phyloP scores from a whole-genome alignment of 441 rosid genomes.

The Arabidopsis lyrata region DNA sequence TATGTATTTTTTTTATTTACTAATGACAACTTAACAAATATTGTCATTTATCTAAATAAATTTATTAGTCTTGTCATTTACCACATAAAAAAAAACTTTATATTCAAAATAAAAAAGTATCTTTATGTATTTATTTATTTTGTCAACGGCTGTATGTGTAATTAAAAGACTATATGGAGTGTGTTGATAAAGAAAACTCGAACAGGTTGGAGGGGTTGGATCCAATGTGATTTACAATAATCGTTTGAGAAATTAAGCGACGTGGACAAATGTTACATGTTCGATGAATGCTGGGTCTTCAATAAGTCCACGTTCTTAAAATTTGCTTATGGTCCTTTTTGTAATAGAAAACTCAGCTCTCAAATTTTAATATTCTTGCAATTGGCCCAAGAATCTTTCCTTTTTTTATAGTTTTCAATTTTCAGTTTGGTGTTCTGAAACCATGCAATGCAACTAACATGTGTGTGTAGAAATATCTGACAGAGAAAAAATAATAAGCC shows the following conservation, averaged over 20 bases:
- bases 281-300: background rate
- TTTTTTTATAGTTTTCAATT: background rate
- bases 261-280: background rate
- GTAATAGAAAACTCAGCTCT: background rate
- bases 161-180: too few species aligned
- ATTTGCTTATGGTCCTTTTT: background rate
- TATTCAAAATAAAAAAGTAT: too few species aligned
- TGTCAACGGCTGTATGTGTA: background rate
- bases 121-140: too few species aligned
- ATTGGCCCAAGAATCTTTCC: background rate
- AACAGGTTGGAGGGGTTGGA: too few species aligned
- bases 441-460: background rate
- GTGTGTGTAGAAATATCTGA: background rate
- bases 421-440: background rate
- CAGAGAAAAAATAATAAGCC: background rate
- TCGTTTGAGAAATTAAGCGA: background rate
- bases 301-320: conserved; percentile 6
- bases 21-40: too few species aligned
- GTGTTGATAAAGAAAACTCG: too few species aligned
- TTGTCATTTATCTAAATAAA: too few species aligned
- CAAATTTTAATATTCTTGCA: background rate
- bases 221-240: background rate
- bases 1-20: too few species aligned
- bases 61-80: too few species aligned
- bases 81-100: too few species aligned